Evolutionary conservation across 768 basidiomycete species (phyloP).

Genomic region (Gyrodon lividus): DNA sequence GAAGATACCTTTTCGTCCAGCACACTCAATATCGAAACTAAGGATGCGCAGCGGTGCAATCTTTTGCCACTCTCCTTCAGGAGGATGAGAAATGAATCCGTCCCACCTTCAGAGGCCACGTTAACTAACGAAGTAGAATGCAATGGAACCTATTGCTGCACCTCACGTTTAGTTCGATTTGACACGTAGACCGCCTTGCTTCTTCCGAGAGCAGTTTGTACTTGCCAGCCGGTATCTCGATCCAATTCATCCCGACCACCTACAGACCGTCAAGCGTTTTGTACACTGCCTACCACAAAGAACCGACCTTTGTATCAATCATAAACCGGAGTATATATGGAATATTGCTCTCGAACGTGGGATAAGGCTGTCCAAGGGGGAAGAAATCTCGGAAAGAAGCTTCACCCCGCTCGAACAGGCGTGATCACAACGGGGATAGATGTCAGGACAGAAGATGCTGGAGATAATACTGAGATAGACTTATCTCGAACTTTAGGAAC

Average conservation of each 20-base stretch:
- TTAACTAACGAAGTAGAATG: slow-evolving; percentile 5
- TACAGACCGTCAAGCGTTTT: slow-evolving; percentile 28
- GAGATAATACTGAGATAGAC: slow-evolving; percentile 34
- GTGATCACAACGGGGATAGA: slow-evolving; percentile 36
- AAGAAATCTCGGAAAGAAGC: slow-evolving; percentile 64
- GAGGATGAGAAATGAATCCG: slow-evolving; percentile 82
- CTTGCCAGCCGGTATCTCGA: slow-evolving; percentile 83
- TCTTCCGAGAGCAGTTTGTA: slow-evolving; percentile 62
- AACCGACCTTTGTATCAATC: slow-evolving; percentile 87
- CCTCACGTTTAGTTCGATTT: slow-evolving; percentile 83
- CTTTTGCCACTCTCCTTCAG: slow-evolving; percentile 90
- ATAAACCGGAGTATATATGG: slow-evolving; percentile 91
- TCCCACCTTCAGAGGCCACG: slow-evolving; percentile 57
- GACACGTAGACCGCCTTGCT: slow-evolving; percentile 76
- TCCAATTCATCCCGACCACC: slow-evolving; percentile 99
- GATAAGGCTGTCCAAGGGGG: slow-evolving; percentile 40
- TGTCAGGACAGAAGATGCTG: slow-evolving; percentile 11
- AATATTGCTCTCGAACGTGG: slow-evolving; percentile 95
- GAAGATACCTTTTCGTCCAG: slow-evolving; percentile 95
- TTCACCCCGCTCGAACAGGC: slow-evolving; percentile 73
- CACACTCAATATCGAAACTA: slow-evolving; percentile 99
- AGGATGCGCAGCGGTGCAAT: slow-evolving; percentile 92
- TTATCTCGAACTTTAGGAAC: slow-evolving; percentile 92
- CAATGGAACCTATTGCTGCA: slow-evolving; percentile 33
- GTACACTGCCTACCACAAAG: background rate